Percentiles rank a stretch among this genome's conserved stretches.
These are phyloP conservation scores for Nakazawaea holstii DNA, from an alignment of 805 yeast species.

Conservation along the genomic window DNA sequence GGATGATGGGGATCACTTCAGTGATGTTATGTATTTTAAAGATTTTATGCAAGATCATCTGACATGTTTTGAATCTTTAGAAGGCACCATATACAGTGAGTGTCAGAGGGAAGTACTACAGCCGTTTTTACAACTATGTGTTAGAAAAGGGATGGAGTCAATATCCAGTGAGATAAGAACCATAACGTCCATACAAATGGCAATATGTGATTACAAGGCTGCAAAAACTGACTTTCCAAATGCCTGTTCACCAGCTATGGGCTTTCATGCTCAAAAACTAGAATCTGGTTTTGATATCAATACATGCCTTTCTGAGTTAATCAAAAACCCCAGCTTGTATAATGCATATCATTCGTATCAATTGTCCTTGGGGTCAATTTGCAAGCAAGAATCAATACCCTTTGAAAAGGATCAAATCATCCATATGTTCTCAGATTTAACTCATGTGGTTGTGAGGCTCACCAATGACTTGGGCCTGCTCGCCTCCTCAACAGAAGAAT, in stretches of 20 bases:
- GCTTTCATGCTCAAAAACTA: neutral
- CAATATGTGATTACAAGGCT: slow-evolving; percentile 2
- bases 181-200: neutral
- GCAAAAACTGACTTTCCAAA: neutral
- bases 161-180: neutral
- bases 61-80: neutral
- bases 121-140: neutral
- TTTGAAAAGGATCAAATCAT: slow-evolving; percentile 6
- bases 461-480: no score
- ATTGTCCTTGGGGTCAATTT: neutral
- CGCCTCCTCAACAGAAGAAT: no score
- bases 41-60: neutral
- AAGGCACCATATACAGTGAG: neutral
- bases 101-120: neutral
- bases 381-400: slow-evolving; percentile 1
- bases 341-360: slow-evolving; percentile 3
- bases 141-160: neutral
- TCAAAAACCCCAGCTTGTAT: slow-evolving; percentile 3
- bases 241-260: neutral
- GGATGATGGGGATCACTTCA: no score
- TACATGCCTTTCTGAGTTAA: neutral
- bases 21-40: neutral
- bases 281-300: neutral
- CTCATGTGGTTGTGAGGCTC: neutral
- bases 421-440: neutral